Evolutionary conservation across 345 rosid species (phyloP).

Genomic region (Salix dunnii): DNA sequence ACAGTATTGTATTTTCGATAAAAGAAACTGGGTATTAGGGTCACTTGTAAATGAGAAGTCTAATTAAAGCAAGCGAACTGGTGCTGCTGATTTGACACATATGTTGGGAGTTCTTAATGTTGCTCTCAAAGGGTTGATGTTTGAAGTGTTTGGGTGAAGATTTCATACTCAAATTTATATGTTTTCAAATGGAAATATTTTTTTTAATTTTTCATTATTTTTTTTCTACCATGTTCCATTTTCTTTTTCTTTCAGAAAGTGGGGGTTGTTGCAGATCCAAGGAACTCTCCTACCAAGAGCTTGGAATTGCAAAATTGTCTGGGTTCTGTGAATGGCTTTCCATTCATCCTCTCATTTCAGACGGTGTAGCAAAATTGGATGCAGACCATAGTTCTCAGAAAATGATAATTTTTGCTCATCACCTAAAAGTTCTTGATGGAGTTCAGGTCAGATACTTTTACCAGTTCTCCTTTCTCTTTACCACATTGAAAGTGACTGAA

Average conservation of each 20-base stretch:
- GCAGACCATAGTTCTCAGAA: slow-evolving; percentile 45
- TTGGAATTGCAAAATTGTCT: slow-evolving; percentile 86
- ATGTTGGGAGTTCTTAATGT: background rate
- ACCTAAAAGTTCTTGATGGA: slow-evolving; percentile 88
- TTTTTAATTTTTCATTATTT: no score
- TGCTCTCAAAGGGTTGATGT: background rate
- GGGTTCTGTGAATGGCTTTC: slow-evolving; percentile 85
- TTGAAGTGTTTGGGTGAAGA: background rate
- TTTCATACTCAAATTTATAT: background rate
- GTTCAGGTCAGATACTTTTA: slow-evolving; percentile 57
- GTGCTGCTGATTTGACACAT: background rate
- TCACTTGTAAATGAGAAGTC: no score
- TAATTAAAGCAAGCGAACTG: background rate
- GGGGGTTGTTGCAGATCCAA: slow-evolving; percentile 24
- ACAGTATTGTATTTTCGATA: background rate
- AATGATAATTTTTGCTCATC: slow-evolving; percentile 94
- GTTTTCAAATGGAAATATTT: slow-evolving; percentile 3
- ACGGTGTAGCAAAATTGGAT: slow-evolving; percentile 41
- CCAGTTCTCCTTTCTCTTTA: background rate
- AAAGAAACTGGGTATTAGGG: no score
- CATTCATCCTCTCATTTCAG: slow-evolving; percentile 64
- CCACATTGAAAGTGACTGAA: background rate
- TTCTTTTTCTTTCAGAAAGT: slow-evolving; percentile 40
- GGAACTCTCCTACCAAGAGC: slow-evolving; percentile 73
- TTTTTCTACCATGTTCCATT: background rate